Evolutionary conservation across 192 early-diverging fungal species (phyloP), one percentile per base, ranked within the genome.

Genomic region (Coemansia sp.): DNA sequence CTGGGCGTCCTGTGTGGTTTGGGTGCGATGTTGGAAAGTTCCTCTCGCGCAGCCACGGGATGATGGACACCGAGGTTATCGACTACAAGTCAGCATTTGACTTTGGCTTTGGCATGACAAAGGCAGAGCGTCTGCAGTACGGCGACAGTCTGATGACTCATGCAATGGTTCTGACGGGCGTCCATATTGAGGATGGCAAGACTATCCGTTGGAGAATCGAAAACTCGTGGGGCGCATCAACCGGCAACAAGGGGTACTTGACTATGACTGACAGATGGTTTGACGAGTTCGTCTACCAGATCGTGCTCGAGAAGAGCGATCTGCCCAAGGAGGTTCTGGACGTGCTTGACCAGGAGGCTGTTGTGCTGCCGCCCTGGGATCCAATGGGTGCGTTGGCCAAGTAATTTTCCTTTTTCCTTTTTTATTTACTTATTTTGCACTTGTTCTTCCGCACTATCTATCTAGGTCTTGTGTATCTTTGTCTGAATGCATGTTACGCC

Each of bases 251-350:
- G 76, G 91, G 91, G 2, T 93, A 90, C 72, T 80, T 88, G 70
- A 84, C 86, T n/a, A 90, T 93, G 91, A 82, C 86, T 16, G 90
- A 93, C 75, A 77, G 77, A 7, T 93, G 91, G 91, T 93, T 93
- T 71, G 74, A 69, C 38, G 86, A 91, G 75, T 93, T 86, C 83
- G 88, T 93, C 8, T 93, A 93, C 83, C 91, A 91, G 81, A 84
- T 93, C 57, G 91, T 93, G 38, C 70, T 93, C 12, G 87, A 91
- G 49, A 91, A 90, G 79, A 57, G 56, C 44, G 85, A 87, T 48
- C 74, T 88, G 10, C 87, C 90, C 5, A 66, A 87, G 45, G 72
- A 87, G 12, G 79, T 87, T 19, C 68, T 90, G 49, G 87, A 82
- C 55, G 79, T 93, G 8, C 79, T 93, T 5, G 64, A 89, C 57